Base-by-base conservation (phyloP, 495 filamentous ascomycete genomes). In the Peziza echinospora region DNA sequence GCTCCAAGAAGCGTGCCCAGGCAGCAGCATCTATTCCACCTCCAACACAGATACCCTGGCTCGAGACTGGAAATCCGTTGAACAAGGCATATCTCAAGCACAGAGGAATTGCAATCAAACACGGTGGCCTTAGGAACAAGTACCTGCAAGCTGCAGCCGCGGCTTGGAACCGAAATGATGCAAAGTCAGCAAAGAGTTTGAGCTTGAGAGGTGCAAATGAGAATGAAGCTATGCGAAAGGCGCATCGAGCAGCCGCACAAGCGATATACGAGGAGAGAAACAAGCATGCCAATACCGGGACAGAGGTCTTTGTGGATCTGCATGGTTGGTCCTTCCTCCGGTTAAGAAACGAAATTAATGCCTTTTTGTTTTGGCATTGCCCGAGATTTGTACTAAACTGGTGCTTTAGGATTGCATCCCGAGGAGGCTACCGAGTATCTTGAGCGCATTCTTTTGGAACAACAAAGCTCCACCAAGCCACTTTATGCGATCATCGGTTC, bases 111-210 rank as follows among this genome's bases (percentile, higher is more conserved):
- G 91, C 91, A 23, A 91, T 96, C 60, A 87, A 86, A 61, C 91
- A 99, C 60, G 91, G 89, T 49, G 84, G 84, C 46, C 72, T 89
- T 60, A 73, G 91, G 46, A 96, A 96, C 63, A 96, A 96, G 57
- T 99, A 94, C 58, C 66, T 99, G 23, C 89, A 97, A 61, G 91
- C 85, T 58, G 91, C 91, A 45, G 87, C 89, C n/a, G 86, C 93
- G 68, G 91, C 91, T n/a, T 99, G 91, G 91, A 93, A 96, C 60
- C 81, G 91, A 43, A 94, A 91, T 57, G 91, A 99, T 61, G 86
- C 91, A 21, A 77, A 91, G 51, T 86, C 89, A 13, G 91, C 91
- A 24, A 96, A 96, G 64, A 89, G 89, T 30, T 68, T 94, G 43
- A 89, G 82, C 50, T 72, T 94, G 41, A 80, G 92, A 11, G 91